A percentile compares a stretch with the other conserved stretches of the same genome.
Evolutionary conservation across 2,329 filamentous ascomycete species (phyloP).

Genomic region (Tolypocladium capitatum): DNA sequence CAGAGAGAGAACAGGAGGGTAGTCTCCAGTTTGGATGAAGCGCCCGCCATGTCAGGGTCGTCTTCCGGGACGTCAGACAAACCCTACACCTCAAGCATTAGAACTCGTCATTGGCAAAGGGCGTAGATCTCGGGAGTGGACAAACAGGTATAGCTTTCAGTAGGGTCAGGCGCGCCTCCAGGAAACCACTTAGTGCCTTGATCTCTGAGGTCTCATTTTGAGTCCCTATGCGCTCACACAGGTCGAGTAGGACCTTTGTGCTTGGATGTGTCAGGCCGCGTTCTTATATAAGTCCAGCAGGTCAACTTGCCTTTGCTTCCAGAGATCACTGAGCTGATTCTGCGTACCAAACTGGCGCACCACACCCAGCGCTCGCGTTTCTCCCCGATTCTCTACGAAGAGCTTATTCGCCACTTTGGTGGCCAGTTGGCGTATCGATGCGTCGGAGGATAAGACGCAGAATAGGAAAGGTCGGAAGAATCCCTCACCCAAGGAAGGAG

Average conservation of each 20-base stretch:
- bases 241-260: conserved; percentile 26
- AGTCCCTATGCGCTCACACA: conserved; percentile 34
- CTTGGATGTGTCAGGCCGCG: conserved; percentile 8
- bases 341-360: conserved; percentile 11
- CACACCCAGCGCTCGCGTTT: conserved; percentile 13
- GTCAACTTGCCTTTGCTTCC: conserved; percentile 35
- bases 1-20: conserved; percentile 50
- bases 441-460: conserved; percentile 39
- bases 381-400: conserved; percentile 19
- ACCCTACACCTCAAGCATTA: conserved; percentile 26
- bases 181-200: conserved; percentile 38
- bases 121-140: neutral
- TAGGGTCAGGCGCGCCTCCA: conserved; percentile 40
- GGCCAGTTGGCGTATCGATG: conserved; percentile 34
- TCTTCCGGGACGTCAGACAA: conserved; percentile 40
- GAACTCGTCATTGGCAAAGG: neutral
- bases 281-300: neutral
- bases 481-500: conserved; percentile 9
- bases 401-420: conserved; percentile 33
- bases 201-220: conserved; percentile 30
- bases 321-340: conserved; percentile 28
- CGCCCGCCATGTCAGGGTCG: conserved; percentile 37
- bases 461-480: conserved; percentile 39
- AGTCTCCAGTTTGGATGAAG: conserved; percentile 46
- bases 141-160: conserved; percentile 36